phyloP scores from a whole-genome alignment of 148 eudicot species.

The Persicaria tinctoria region DNA sequence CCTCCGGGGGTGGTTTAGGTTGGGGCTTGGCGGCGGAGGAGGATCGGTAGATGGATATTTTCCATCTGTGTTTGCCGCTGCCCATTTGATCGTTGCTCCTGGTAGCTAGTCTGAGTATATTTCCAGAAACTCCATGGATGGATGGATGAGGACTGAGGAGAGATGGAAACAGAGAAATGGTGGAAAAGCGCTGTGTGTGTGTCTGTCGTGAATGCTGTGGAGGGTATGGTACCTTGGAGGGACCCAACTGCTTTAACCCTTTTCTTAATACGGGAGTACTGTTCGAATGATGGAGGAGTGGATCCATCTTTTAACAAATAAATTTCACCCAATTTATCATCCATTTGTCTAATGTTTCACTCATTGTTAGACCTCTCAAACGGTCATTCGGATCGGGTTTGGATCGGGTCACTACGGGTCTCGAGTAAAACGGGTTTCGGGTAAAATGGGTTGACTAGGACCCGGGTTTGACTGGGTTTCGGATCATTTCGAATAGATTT shows the following conservation, averaged over 20 bases:
- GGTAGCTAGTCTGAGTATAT: neutral
- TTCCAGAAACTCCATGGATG: neutral
- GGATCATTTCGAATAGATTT: too few species aligned
- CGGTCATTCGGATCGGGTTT: too few species aligned
- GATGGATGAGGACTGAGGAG: neutral
- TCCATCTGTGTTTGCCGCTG: conserved; percentile 49
- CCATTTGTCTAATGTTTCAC: too few species aligned
- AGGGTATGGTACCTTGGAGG: neutral
- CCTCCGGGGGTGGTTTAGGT: conserved; percentile 27
- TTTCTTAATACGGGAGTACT: neutral
- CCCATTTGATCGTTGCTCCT: conserved; percentile 29
- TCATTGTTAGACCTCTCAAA: too few species aligned
- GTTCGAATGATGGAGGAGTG: too few species aligned
- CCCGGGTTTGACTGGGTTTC: too few species aligned
- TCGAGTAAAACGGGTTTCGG: too few species aligned
- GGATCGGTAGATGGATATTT: conserved; percentile 46
- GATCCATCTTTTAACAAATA: too few species aligned
- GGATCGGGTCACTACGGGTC: too few species aligned
- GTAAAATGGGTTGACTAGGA: too few species aligned
- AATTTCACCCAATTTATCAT: too few species aligned
- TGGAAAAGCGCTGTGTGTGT: neutral
- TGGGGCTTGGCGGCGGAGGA: conserved; percentile 11
- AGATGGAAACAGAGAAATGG: neutral
- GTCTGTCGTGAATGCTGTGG: neutral
- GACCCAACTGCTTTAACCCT: neutral